phyloP scores from a whole-genome alignment of 345 rosid genomes.

The Syzygium aqueum region DNA sequence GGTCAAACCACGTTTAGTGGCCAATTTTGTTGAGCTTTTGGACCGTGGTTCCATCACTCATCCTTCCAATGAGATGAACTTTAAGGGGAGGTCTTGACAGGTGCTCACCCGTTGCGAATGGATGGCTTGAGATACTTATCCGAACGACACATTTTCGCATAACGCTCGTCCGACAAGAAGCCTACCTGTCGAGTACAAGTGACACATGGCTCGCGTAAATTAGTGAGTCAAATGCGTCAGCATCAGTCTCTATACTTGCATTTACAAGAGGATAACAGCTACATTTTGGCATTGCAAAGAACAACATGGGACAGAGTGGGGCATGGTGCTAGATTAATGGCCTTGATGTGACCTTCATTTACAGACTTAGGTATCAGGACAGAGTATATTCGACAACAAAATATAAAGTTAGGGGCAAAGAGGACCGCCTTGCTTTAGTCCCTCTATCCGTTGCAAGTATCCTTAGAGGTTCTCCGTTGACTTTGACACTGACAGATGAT shows the following conservation, averaged over 20 bases:
- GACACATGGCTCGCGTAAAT: neutral
- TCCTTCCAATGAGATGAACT: too few species aligned
- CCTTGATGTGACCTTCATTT: neutral
- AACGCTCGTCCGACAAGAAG: neutral
- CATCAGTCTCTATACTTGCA: neutral
- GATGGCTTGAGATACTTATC: neutral
- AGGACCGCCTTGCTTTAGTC: neutral
- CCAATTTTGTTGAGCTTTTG: neutral
- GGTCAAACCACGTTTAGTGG: neutral
- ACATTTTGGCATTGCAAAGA: neutral
- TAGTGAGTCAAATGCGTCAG: neutral
- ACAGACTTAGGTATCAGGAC: neutral
- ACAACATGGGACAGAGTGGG: neutral
- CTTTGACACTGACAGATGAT: fast-evolving
- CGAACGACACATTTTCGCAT: neutral
- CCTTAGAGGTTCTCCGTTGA: neutral
- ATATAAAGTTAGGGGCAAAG: neutral
- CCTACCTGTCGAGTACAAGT: neutral
- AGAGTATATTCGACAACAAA: neutral
- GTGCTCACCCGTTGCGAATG: neutral
- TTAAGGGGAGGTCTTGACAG: neutral
- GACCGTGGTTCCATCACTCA: neutral
- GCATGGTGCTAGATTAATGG: neutral
- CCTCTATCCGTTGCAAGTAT: neutral
- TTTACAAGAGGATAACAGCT: neutral